These are phyloP conservation scores for Ambrosiella xylebori DNA, from an alignment of 2,329 filamentous ascomycete genomes.

Conservation along the genomic window DNA sequence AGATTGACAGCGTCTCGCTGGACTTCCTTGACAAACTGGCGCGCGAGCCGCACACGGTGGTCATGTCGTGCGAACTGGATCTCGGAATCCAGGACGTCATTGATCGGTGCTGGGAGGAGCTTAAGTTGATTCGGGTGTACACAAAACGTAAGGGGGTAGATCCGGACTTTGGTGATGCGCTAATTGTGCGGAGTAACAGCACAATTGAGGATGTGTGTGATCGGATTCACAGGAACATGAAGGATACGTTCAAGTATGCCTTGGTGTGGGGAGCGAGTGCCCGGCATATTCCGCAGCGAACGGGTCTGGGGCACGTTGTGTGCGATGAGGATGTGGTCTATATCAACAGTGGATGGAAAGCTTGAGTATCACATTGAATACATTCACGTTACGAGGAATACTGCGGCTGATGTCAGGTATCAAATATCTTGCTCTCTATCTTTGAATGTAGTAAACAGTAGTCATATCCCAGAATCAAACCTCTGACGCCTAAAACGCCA, in stretches of 20 bases:
- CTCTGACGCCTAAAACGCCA: not conserved
- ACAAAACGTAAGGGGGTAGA: slow-evolving; percentile 91
- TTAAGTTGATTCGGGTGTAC: slow-evolving; percentile 80
- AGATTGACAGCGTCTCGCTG: slow-evolving; percentile 87
- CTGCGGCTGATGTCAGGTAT: no score
- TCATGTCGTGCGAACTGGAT: slow-evolving; percentile 96
- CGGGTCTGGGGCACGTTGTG: slow-evolving; percentile 70
- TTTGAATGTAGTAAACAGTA: no score
- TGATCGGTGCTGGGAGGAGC: slow-evolving; percentile 85
- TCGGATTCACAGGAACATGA: slow-evolving; percentile 77
- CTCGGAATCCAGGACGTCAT: slow-evolving; percentile 87
- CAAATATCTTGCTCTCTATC: no score
- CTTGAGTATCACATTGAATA: slow-evolving; percentile 22
- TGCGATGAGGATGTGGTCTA: slow-evolving; percentile 52
- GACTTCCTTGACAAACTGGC: slow-evolving; percentile 87
- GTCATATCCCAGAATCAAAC: not conserved
- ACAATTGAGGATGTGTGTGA: slow-evolving; percentile 96
- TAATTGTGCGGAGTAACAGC: slow-evolving; percentile 79
- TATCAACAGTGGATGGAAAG: slow-evolving; percentile 47
- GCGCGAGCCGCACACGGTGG: slow-evolving; percentile 79
- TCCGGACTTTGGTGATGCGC: slow-evolving; percentile 73
- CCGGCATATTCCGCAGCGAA: slow-evolving; percentile 81
- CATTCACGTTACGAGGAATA: no score
- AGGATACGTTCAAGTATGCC: slow-evolving; percentile 98
- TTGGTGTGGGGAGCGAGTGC: slow-evolving; percentile 96